A percentile compares a stretch with the other conserved stretches of the same genome.
phyloP scores from a whole-genome alignment of 2,329 filamentous ascomycete species.

The Coniochaeta sp. region DNA sequence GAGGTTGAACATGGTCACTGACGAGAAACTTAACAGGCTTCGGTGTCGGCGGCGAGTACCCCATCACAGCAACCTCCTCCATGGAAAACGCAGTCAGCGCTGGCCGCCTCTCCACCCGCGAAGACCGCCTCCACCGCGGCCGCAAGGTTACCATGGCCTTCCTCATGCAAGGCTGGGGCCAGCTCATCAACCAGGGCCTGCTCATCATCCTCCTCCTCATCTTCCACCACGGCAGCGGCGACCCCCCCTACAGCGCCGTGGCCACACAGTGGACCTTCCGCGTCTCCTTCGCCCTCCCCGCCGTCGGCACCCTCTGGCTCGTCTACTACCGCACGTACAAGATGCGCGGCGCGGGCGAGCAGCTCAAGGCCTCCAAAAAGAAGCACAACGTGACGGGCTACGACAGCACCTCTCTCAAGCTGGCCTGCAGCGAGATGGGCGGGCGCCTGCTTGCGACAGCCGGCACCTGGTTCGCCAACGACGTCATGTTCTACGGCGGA shows the following conservation, averaged over 20 bases:
- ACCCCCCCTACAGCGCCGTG: slow-evolving; percentile 70
- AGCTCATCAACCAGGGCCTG: slow-evolving; percentile 87
- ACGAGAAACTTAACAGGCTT: too few relatives aligned
- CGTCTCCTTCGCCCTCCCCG: slow-evolving; percentile 84
- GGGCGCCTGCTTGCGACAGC: slow-evolving; percentile 81
- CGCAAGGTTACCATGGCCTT: slow-evolving; percentile 94
- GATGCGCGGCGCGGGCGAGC: slow-evolving; percentile 83
- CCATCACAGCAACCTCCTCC: slow-evolving; percentile 91
- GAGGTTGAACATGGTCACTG: too few relatives aligned
- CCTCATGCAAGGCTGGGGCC: slow-evolving; percentile 97
- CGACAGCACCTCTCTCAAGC: slow-evolving; percentile 72
- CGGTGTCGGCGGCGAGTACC: slow-evolving; percentile 80
- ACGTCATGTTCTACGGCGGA: slow-evolving; percentile 99
- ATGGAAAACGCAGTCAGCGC: slow-evolving; percentile 87
- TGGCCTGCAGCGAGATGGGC: slow-evolving; percentile 78
- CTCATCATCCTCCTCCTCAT: slow-evolving; percentile 81
- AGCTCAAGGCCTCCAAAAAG: slow-evolving; percentile 76
- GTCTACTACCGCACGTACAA: slow-evolving; percentile 94
- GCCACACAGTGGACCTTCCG: slow-evolving; percentile 87
- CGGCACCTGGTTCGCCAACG: slow-evolving; percentile 89
- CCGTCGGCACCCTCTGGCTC: slow-evolving; percentile 86
- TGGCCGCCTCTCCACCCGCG: slow-evolving; percentile 80
- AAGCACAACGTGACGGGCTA: slow-evolving; percentile 86
- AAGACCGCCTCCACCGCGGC: slow-evolving; percentile 91
- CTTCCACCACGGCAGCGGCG: slow-evolving; percentile 74